These are phyloP conservation scores for Rhizophora mangle DNA, from an alignment of 345 rosid species.

Conservation along the genomic window DNA sequence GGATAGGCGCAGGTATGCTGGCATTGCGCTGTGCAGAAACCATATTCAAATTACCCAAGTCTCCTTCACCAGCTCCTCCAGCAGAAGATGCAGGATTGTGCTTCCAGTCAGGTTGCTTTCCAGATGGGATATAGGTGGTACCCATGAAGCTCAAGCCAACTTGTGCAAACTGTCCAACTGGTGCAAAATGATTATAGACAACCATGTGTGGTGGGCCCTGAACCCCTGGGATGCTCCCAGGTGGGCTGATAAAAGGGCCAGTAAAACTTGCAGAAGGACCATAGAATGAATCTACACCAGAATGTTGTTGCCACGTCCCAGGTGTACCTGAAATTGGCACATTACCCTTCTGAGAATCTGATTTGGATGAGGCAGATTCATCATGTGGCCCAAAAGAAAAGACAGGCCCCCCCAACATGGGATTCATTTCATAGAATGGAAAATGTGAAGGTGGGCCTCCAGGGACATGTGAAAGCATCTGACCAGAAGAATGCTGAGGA, in stretches of 20 bases:
- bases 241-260: conserved; percentile 85
- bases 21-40: conserved; percentile 57
- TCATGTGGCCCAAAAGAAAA: conserved; percentile 90
- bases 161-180: conserved; percentile 94
- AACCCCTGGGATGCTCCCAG: conserved; percentile 81
- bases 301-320: conserved; percentile 80
- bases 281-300: conserved; percentile 89
- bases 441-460: conserved; percentile 74
- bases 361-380: conserved; percentile 59
- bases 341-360: conserved; percentile 72
- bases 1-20: conserved; percentile 61
- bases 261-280: conserved; percentile 83
- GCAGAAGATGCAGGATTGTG: conserved; percentile 65
- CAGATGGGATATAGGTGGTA: conserved; percentile 79
- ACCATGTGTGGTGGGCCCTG: conserved; percentile 97
- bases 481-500: conserved; percentile 69
- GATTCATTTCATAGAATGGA: conserved; percentile 91
- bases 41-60: conserved; percentile 50
- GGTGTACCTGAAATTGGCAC: conserved; percentile 56
- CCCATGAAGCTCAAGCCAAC: conserved; percentile 97
- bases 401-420: conserved; percentile 81
- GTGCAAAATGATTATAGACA: conserved; percentile 96
- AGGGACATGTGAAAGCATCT: conserved; percentile 82
- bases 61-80: conserved; percentile 57
- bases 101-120: conserved; percentile 96